These are phyloP conservation scores for Aureobasidium sp. DNA, from an alignment of 2,329 filamentous ascomycete genomes.

Conservation along the genomic window DNA sequence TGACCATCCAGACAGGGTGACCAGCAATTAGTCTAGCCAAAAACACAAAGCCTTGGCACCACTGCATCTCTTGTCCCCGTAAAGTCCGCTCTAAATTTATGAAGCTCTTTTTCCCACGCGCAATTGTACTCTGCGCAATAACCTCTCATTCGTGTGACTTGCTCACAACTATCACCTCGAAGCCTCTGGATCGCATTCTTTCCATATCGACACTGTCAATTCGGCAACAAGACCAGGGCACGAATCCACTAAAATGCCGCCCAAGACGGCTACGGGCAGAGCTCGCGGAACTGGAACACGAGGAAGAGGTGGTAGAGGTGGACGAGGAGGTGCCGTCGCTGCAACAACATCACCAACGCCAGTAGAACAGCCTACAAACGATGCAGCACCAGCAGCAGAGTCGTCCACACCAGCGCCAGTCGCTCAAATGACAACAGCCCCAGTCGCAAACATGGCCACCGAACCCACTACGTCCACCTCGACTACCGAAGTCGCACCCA, in stretches of 20 bases:
- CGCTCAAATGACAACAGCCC: constrained; percentile 20
- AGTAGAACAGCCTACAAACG: constrained; percentile 10
- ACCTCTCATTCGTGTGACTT: not conserved
- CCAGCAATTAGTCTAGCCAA: no score
- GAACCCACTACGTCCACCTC: not conserved
- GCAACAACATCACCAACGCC: not conserved
- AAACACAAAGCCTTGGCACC: no score
- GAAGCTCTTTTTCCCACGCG: not conserved
- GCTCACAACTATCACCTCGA: no score
- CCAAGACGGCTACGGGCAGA: constrained; percentile 21
- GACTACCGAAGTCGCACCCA: constrained; percentile 3
- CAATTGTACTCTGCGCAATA: not conserved
- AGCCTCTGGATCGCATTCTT: not conserved
- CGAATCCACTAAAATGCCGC: constrained; percentile 18
- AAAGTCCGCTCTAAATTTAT: constrained; percentile 11
- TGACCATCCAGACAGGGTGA: not conserved
- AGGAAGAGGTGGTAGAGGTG: constrained; percentile 19
- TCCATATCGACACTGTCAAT: not conserved
- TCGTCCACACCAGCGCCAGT: constrained; percentile 17
- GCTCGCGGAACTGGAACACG: constrained; percentile 19
- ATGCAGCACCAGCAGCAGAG: not conserved
- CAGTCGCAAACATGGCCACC: constrained; percentile 1
- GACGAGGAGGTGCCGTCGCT: constrained; percentile 1
- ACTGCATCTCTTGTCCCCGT: constrained; percentile 11
- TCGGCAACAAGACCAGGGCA: not conserved